phyloP scores from a whole-genome alignment of 2,329 filamentous ascomycete genomes.

The Chaetomiaceae sp. region DNA sequence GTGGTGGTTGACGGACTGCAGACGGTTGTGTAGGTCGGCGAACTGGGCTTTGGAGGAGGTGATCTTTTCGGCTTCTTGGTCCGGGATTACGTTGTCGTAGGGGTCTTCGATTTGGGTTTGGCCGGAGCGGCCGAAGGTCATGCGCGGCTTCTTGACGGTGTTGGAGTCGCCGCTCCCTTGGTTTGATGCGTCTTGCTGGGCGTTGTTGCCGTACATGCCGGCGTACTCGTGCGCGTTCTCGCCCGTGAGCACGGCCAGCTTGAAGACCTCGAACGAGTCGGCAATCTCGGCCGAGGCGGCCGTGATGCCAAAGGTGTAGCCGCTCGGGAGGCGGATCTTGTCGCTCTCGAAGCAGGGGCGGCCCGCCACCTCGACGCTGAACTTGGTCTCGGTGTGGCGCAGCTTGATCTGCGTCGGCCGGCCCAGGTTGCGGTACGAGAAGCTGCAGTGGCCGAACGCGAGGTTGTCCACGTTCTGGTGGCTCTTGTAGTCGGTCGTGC shows the following conservation, averaged over 20 bases:
- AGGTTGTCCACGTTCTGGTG: conserved; percentile 76
- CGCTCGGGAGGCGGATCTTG: conserved; percentile 71
- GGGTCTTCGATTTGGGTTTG: conserved; percentile 28
- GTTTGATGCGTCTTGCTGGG: conserved; percentile 22
- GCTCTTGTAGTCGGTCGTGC: conserved; percentile 69
- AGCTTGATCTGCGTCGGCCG: conserved; percentile 76
- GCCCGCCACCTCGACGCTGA: conserved; percentile 79
- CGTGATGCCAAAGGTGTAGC: conserved; percentile 82
- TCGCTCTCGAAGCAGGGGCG: conserved; percentile 76
- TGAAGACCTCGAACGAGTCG: conserved; percentile 92
- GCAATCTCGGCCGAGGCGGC: conserved; percentile 87
- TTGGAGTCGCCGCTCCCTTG: conserved; percentile 27
- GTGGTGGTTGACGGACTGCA: conserved; percentile 70
- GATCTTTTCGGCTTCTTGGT: conserved; percentile 45
- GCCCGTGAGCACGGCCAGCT: conserved; percentile 65
- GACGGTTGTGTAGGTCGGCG: conserved; percentile 75
- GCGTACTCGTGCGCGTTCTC: conserved; percentile 34
- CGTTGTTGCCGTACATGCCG: conserved; percentile 31
- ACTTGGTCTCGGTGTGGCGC: conserved; percentile 56
- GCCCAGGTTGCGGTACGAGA: conserved; percentile 86
- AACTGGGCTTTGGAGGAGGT: conserved; percentile 61
- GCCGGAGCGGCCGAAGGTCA: conserved; percentile 24
- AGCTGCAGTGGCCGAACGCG: conserved; percentile 89
- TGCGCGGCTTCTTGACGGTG: conserved; percentile 25
- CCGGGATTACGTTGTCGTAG: conserved; percentile 42